Conservation (phyloP, 192 early-diverging fungal species). For the Martensiomyces pterosporus region DNA sequence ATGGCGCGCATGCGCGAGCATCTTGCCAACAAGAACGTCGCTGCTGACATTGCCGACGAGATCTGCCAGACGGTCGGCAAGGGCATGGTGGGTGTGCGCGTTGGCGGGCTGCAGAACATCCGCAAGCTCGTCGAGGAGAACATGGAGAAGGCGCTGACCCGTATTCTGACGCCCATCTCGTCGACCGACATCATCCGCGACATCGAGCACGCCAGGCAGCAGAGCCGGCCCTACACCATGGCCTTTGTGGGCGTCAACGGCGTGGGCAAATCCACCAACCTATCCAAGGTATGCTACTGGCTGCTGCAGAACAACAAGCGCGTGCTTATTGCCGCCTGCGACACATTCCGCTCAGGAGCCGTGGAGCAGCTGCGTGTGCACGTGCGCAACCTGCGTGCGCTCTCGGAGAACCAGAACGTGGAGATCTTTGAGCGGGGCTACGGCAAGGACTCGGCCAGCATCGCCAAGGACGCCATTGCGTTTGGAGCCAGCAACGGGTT, state of each 20-base stretch:
- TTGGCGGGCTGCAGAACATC: constrained; percentile 75
- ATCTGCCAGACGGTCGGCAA: constrained; percentile 75
- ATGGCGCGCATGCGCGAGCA: constrained; percentile 90
- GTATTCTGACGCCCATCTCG: constrained; percentile 84
- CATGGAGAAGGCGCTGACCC: constrained; percentile 80
- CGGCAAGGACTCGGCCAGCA: constrained; percentile 93
- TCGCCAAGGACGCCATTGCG: constrained; percentile 89
- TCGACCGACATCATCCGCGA: constrained; percentile 90
- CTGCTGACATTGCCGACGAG: constrained; percentile 79
- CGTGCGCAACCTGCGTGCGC: constrained; percentile 77
- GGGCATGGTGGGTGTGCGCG: constrained; percentile 68
- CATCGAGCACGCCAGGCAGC: constrained; percentile 64
- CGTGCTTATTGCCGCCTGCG: constrained; percentile 91
- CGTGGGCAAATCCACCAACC: constrained; percentile 89
- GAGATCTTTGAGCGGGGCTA: constrained; percentile 94
- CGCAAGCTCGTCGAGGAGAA: constrained; percentile 64
- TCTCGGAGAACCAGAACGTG: constrained; percentile 63
- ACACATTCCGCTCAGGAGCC: constrained; percentile 94
- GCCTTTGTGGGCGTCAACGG: constrained; percentile 96
- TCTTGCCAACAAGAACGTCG: constrained; percentile 90
- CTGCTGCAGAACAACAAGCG: constrained; percentile 85
- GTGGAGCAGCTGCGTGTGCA: constrained; percentile 95
- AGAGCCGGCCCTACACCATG: constrained; percentile 79
- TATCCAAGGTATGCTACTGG: constrained; percentile 95
- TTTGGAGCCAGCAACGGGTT: constrained; percentile 70